Base-by-base conservation (phyloP, 257 asterid species). In the Salvia miltiorrhiza region DNA sequence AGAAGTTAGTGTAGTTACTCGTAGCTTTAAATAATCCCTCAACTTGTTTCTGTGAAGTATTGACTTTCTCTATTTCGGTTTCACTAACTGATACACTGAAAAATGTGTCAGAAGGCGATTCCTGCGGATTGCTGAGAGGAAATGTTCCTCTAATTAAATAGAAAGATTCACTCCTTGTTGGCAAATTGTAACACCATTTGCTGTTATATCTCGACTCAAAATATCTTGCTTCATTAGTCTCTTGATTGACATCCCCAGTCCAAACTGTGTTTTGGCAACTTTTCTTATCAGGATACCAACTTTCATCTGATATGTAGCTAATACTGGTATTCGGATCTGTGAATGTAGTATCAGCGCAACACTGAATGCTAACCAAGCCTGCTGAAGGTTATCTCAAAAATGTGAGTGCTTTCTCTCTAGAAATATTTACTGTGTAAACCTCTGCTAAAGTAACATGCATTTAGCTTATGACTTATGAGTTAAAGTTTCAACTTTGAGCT, bases 171-270 rank as follows among this genome's bases (percentile, higher is more conserved):
- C 23, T 84, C 67, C 30, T 47, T 63, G 92, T 80, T 16, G 83
- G 74, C 65, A 86, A 72, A 65, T 48, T 72, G 65, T 80, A 84
- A 61, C 89, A 86, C 89, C 89, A 84, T 72, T 86, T 84, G 53
- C 52, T 67, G 33, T 74, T 76, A 19, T 77, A 58, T 17, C 71
- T 71, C 48, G 79, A 74, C 67, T 57, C 71, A 60, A 83, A 86
- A 55, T 62, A 66, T 39, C 89, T 73, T 45, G 86, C 75, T 67
- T 57, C 72, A 37, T 61, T 76, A 24, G 75, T 65, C 24, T 65
- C 71, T 67, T 64, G 62, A 59, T 74, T 63, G 39, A 30, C 58
- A 21, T 67, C 52, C 21, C 58, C 85, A 33, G 75, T 32, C 74
- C 72, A 73, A 62, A 55, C 62, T 65, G 74, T 74, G 66, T 76